Conservation (phyloP, 2,329 filamentous ascomycete genomes). For the Aspergillus tamarii region DNA sequence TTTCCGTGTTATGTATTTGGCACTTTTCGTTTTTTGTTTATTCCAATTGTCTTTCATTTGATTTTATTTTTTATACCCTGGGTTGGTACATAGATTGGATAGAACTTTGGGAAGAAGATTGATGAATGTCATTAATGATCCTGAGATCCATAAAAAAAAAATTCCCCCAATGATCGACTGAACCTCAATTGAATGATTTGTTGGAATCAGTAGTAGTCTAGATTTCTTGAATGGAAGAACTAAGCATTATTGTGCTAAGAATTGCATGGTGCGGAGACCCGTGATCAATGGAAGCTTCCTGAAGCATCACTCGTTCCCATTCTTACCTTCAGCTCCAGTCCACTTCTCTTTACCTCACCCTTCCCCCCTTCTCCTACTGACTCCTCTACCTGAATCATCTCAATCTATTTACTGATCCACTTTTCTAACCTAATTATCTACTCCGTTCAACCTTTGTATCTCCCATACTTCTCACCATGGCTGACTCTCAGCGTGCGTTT, state of each 20-base stretch:
- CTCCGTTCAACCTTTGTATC: not conserved
- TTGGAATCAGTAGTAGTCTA: not conserved
- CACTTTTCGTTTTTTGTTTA: not conserved
- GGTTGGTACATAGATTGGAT: not conserved
- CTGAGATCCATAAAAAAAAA: not conserved
- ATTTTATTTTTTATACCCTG: not conserved
- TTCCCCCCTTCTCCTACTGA: conserved; percentile 7
- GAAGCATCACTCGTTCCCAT: conserved; percentile 30
- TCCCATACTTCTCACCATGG: conserved; percentile 31
- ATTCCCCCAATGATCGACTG: not conserved
- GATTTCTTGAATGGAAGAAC: not conserved
- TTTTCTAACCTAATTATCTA: conserved; percentile 4
- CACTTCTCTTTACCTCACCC: conserved; percentile 11
- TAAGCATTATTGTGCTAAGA: not conserved
- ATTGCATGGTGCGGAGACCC: conserved; percentile 9
- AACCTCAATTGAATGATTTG: not conserved
- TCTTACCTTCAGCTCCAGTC: conserved; percentile 7
- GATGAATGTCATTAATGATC: not conserved
- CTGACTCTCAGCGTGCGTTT: conserved; percentile 40
- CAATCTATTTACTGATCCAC: not conserved
- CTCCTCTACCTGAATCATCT: not conserved
- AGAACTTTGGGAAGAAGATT: not conserved
- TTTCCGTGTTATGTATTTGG: not conserved
- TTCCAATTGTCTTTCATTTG: not conserved
- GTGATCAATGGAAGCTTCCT: conserved; percentile 44